Evolutionary conservation across 345 rosid genomes (phyloP), one percentile per base, ranked within the genome.

Genomic region (Bretschneidera sinensis): DNA sequence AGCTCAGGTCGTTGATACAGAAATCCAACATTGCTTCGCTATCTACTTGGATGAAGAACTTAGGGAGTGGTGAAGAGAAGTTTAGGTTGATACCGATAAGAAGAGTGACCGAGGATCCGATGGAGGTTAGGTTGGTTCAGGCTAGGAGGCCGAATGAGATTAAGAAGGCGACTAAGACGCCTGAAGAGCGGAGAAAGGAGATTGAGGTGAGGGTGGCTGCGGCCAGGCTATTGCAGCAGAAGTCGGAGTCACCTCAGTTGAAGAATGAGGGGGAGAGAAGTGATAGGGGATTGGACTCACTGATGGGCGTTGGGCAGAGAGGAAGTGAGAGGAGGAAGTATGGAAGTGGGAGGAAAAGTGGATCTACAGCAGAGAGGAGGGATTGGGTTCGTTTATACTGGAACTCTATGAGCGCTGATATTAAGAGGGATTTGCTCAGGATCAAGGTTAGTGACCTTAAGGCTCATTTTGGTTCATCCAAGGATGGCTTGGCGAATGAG

Each of bases 191-290:
- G 68, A 78, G 97, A 81, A 88, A 94, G 67, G 99, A 88, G 86
- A 81, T 90, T 72, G 99, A 94, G 77, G 99, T 94, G 57, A 78
- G 86, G 77, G 97, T 94, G 28, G 95, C 96, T 50, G 97, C 99
- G 16, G 92, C 89, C 25, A 81, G 87, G 70, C 68, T 90, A 65
- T 43, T 85, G 79, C 99, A 90, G 84, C 97, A 87, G 83, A 88
- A 82, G 66, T 71, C 91, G 3, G 96, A 88, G 63, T 56, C 67
- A 15, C 64, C 78, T 18, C 60, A 50, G 59, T 55, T 65, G 24
- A 76, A 67, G 28, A 62, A 24, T 24, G 83, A 72, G 51, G 86
- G 70, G 51, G 79, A 69, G 71, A 76, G 69, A 67, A 66, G 50
- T 55, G 83, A 76, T 24, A 78, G 74, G 63, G 89, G 78, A 50